phyloP scores from a whole-genome alignment of 345 rosid genomes.

The Microcos paniculata region DNA sequence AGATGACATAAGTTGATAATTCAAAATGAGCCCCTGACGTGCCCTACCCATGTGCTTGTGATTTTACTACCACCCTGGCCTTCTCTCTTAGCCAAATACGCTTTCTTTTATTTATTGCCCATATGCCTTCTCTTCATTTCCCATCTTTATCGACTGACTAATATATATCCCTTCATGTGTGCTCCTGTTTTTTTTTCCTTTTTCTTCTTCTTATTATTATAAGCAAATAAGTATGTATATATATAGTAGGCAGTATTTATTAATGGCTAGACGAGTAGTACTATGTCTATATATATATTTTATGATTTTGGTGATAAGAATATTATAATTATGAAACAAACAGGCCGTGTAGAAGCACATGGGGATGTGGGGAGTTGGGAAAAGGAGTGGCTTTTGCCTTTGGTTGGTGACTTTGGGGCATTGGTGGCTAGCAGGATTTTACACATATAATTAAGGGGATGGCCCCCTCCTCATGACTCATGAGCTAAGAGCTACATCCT shows the following conservation, averaged over 20 bases:
- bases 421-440: neutral
- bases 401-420: neutral
- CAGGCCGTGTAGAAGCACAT: neutral
- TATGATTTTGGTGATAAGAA: too few species aligned
- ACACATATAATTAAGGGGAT: neutral
- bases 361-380: neutral
- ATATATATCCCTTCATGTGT: neutral
- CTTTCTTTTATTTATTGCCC: neutral
- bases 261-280: too few species aligned
- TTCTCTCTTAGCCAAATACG: neutral
- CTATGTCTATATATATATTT: too few species aligned
- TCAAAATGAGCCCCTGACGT: neutral
- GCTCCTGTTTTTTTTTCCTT: too few species aligned
- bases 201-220: neutral
- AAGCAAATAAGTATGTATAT: neutral
- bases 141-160: neutral
- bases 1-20: neutral
- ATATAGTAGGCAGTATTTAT: neutral
- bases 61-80: slow-evolving; percentile 12
- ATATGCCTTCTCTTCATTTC: too few species aligned
- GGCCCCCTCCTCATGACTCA: too few species aligned
- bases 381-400: neutral
- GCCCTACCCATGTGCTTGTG: slow-evolving; percentile 27
- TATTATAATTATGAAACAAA: neutral
- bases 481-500: too few species aligned